phyloP scores from a whole-genome alignment of 208 protist genomes.

The Crithidia bombi region DNA sequence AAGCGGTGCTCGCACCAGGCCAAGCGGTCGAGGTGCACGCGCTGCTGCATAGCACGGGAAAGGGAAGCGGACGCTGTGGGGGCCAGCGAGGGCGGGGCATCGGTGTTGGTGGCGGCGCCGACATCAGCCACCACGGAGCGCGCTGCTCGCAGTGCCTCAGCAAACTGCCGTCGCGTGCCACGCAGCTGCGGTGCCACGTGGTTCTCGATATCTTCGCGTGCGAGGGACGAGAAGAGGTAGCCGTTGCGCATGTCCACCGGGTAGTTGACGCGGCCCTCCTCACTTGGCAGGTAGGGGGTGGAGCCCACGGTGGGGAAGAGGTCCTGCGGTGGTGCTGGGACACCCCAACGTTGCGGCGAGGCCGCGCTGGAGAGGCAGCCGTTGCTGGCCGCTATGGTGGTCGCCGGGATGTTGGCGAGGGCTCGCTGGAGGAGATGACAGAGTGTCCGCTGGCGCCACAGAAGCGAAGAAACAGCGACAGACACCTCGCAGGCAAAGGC shows the following conservation, averaged over 20 bases:
- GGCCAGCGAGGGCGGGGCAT: background rate
- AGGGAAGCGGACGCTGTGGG: conserved; percentile 5
- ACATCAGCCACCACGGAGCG: background rate
- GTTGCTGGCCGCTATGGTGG: background rate
- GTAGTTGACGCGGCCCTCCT: conserved; percentile 39
- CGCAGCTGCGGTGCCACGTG: conserved; percentile 42
- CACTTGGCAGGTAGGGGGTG: conserved; percentile 36
- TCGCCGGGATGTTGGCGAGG: background rate
- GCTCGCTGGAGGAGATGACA: conserved; percentile 13
- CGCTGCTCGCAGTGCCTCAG: conserved; percentile 22
- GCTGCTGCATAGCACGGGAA: conserved; percentile 25
- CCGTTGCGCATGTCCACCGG: conserved; percentile 70
- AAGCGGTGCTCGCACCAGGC: conserved; percentile 20
- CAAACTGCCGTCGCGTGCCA: conserved; percentile 37
- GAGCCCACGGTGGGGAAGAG: conserved; percentile 27
- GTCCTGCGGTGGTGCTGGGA: background rate
- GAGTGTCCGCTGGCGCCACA: conserved; percentile 26
- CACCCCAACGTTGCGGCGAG: no score
- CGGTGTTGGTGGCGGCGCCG: background rate
- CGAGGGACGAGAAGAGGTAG: conserved; percentile 65
- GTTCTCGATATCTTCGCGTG: conserved; percentile 54
- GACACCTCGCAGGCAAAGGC: conserved; percentile 16
- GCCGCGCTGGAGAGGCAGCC: background rate
- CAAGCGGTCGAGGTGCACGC: conserved; percentile 23
- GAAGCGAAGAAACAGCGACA: background rate